A percentile compares a stretch with the other conserved stretches of the same genome.
Evolutionary conservation across 306 rosid genomes (phyloP).

Genomic region (Malus fusca): DNA sequence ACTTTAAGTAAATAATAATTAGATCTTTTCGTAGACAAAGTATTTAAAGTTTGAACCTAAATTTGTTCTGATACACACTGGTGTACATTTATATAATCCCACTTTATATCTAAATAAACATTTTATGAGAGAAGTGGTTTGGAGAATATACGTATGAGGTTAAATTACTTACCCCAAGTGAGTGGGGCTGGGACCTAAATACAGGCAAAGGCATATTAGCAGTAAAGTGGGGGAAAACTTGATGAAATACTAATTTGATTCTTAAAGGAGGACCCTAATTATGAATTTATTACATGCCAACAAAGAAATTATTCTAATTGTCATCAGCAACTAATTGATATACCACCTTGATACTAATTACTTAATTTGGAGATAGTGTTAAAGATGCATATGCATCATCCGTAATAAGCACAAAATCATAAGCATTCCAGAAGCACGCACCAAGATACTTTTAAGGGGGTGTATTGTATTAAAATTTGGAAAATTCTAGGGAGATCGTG

Average conservation of each 20-base stretch:
- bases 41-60: conserved; percentile 32
- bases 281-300: neutral
- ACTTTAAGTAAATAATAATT: neutral
- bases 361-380: neutral
- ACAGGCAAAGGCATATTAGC: neutral
- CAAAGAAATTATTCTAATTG: neutral
- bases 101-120: conserved; percentile 1
- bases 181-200: neutral
- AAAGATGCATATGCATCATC: neutral
- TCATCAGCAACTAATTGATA: neutral
- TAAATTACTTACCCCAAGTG: neutral
- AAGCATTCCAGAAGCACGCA: neutral
- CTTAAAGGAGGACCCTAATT: neutral
- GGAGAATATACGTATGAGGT: neutral
- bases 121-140: conserved; percentile 17
- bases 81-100: neutral
- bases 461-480: too few species aligned
- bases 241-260: neutral
- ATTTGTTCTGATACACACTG: conserved; percentile 12
- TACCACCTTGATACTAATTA: neutral
- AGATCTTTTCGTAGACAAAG: conserved; percentile 4
- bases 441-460: neutral
- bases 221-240: neutral
- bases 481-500: too few species aligned
- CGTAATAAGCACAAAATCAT: neutral